Base-by-base conservation (phyloP, 306 rosid genomes). In the Corylus avellana region DNA sequence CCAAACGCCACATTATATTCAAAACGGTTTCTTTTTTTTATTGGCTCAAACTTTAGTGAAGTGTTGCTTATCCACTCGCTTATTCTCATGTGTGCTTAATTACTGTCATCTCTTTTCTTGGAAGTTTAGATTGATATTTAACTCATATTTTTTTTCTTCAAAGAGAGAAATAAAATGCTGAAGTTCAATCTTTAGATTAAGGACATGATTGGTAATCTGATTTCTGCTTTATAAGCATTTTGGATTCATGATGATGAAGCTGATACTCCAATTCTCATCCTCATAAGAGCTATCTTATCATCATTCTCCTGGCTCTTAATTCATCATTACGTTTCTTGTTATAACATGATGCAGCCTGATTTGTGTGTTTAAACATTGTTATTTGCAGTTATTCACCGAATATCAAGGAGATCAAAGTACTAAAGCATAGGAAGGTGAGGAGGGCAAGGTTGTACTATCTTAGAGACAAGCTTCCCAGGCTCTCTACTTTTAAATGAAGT, bases 401-500 rank as follows among this genome's bases (percentile, higher is more conserved):
- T 86, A 91, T 95, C 78, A 95, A 93, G 86, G 98, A 93, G 85
- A 53, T 95, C 57, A 95, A 77, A 83, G 97, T 95, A 55, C 80
- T 93, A 13, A 89, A 5, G 48, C 98, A 93, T 86, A 90, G 99
- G 72, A 91, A 93, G 85, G 99, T 95, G 54, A 83, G 99, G 86
- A 89, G 97, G 82, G 99, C 99, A 22, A 93, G 92, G 75, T 73
- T 91, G 83, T 91, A 95, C 82, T 95, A 90, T 86, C 84, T 93
- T 77, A 89, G 97, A 83, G 93, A 95, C 88, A 93, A 95, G 86
- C 99, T 93, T 82, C 99, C 99, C 35, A 93, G 97, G 84, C 86
- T 95, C 58, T 95, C 98, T 61, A 95, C 96, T 78, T 91, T 95
- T 94, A 93, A 93, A 82, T 91, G 94, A 93, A 77, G 59, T 42